phyloP scores from a whole-genome alignment of 2,329 filamentous ascomycete species.

The Fusarium goolgardi region DNA sequence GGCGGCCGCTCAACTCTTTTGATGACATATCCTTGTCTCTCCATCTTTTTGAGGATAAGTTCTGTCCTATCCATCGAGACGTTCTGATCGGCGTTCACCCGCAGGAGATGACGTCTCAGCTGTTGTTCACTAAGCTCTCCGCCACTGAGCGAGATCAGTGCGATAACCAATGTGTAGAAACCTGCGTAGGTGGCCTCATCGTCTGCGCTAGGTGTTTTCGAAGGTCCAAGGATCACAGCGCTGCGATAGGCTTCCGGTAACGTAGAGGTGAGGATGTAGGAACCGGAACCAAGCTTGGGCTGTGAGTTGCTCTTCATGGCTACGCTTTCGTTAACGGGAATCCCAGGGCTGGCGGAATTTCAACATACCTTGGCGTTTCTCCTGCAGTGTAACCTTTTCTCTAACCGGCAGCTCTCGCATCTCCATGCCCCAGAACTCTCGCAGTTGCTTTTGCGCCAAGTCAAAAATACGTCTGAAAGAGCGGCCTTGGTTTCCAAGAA shows the following conservation, averaged over 20 bases:
- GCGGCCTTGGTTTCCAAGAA: conserved; percentile 76
- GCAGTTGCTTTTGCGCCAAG: conserved; percentile 78
- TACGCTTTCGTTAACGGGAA: conserved; percentile 31
- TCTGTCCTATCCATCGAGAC: conserved; percentile 83
- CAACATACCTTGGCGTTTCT: conserved; percentile 75
- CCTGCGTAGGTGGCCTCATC: conserved; percentile 84
- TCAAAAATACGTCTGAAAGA: conserved; percentile 83
- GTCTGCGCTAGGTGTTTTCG: conserved; percentile 71
- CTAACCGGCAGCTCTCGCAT: conserved; percentile 83
- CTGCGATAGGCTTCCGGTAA: conserved; percentile 75
- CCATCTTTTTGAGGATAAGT: conserved; percentile 77
- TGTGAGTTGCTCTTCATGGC: conserved; percentile 61
- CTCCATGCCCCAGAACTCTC: conserved; percentile 87
- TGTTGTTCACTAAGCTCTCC: conserved; percentile 81
- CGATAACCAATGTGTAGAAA: conserved; percentile 82
- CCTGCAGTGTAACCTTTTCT: conserved; percentile 84
- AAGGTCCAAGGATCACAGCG: conserved; percentile 75
- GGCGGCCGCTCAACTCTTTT: conserved; percentile 73
- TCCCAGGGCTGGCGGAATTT: not conserved
- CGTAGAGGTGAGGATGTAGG: conserved; percentile 81
- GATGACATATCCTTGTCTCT: conserved; percentile 85
- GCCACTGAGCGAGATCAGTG: conserved; percentile 80
- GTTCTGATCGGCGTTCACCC: conserved; percentile 79
- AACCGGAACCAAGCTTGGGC: conserved; percentile 69
- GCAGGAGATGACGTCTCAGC: conserved; percentile 77